Evolutionary conservation across 2,329 filamentous ascomycete genomes (phyloP), one percentile per base, ranked within the genome.

Genomic region (Cadophora sp.): DNA sequence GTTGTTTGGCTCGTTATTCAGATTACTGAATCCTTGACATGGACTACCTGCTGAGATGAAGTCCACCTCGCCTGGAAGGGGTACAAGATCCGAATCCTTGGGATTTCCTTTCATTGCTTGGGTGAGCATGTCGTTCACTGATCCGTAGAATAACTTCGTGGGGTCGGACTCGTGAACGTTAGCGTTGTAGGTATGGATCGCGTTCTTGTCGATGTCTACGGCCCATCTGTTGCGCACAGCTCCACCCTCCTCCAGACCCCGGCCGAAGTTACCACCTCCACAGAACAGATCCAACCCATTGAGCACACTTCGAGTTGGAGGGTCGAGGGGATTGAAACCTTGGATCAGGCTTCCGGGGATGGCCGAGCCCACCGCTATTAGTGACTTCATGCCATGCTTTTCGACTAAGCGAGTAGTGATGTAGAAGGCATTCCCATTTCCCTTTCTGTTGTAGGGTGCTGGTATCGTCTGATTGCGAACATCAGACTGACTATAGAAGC

Each of bases 251-350:
- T 94, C 92, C 0, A 97, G 81, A 0, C 92, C 92, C 34, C 91
- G 84, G 5, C 92, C 92, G 62, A 96, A 88, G 63, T 90, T 93
- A 0, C 93, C 92, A 22, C 91, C 90, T 0, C 93, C 93, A 72
- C 90, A 93, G 74, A 93, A 97, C 0, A 96, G 80, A 70, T 93
- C 91, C 3, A 95, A 79, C 0, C 89, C 91, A 5, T 80, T 81
- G 9, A 92, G 81, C 67, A 82, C 83, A 22, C 75, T 69, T 68
- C 66, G 76, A 50, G 61, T 67, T 5, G 72, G 66, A 5, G 68
- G 37, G 1, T 69, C 71, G 0, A 65, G 60, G 0, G 87, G 85
- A 70, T 89, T 80, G 51, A 87, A 86, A 0, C 88, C 89, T 77
- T 91, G 85, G 0, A 79, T 82, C 2, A 91, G 71, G 4, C 73